Base-by-base conservation (phyloP, 495 filamentous ascomycete genomes). In the Xylaria grammica region DNA sequence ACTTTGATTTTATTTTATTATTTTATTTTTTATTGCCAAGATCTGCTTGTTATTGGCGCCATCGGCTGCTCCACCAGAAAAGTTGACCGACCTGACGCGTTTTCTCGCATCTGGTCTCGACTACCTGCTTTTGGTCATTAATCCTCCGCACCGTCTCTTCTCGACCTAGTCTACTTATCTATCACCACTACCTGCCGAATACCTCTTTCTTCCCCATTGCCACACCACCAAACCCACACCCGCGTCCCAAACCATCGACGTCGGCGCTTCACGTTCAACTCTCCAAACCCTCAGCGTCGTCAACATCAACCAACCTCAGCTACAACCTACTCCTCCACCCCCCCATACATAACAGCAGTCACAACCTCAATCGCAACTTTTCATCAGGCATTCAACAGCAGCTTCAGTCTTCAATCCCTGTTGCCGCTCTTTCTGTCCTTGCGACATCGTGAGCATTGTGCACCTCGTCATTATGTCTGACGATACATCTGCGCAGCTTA, bases 11-110 rank as follows among this genome's bases (percentile, higher is more conserved):
- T 36, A 6, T 8, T 24, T n/a, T n/a, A n/a, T n/a, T n/a, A n/a
- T n/a, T n/a, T n/a, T n/a, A n/a, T n/a, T n/a, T n/a, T n/a, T n/a
- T n/a, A n/a, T 38, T 54, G 50, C 60, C 50, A 63, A 55, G 60
- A 10, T 55, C 50, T 48, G 50, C 54, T 67, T 63, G 60, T 60
- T 66, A 52, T 65, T 72, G 67, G 65, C 55, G 44, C 66, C 62
- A 59, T 66, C 44, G 20, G 42, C 59, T 49, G 62, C 62, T 67
- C 70, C 55, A 71, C 65, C 66, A 66, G 69, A 68, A 61, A 62
- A 63, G 57, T 65, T 63, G 67, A 64, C 40, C 46, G 68, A 73
- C 70, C 51, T 46, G 72, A 74, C 70, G 70, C 70, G 72, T 74
- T 74, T 74, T 73, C 70, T 63, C 53, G 62, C 62, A 64, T 64